A percentile compares a stretch with the other conserved stretches of the same genome.
Evolutionary conservation across 1,139 yeast species (phyloP).

Genomic region (Debaryomyces psychrophilus): DNA sequence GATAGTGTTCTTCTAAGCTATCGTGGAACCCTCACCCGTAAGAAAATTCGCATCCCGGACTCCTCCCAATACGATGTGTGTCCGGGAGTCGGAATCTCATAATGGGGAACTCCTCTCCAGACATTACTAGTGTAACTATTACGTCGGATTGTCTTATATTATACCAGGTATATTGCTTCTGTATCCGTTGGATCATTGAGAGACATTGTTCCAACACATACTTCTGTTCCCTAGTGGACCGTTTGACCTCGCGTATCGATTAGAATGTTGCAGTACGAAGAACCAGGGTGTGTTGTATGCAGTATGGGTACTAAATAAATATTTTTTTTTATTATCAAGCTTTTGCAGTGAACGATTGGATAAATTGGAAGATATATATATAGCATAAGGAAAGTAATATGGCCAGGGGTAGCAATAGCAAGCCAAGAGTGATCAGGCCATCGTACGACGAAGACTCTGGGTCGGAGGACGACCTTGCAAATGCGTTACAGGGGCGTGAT

Average conservation of each 20-base stretch:
- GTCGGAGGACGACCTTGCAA: slow-evolving; percentile 9
- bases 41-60: not conserved
- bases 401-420: not conserved
- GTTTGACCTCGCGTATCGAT: slow-evolving; percentile 2
- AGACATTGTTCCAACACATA: not conserved
- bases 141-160: not conserved
- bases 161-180: not conserved
- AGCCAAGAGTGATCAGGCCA: slow-evolving; percentile 12
- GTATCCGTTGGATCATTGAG: not conserved
- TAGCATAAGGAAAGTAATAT: not conserved
- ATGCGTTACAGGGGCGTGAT: slow-evolving; percentile 2
- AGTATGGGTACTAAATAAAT: slow-evolving; percentile 2
- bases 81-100: slow-evolving; percentile 1
- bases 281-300: slow-evolving; percentile 4
- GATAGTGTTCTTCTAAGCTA: not conserved
- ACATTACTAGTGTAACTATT: not conserved
- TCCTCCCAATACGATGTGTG: slow-evolving; percentile 3
- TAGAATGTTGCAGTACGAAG: slow-evolving; percentile 5
- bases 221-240: not conserved
- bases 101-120: slow-evolving; percentile 1
- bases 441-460: slow-evolving; percentile 14
- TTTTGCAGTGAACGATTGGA: not conserved
- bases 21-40: slow-evolving; percentile 3
- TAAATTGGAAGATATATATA: not conserved
- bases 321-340: not conserved